phyloP scores from a whole-genome alignment of 371 early-diverging fungal species.

The Syncephalis plumigaleata region DNA sequence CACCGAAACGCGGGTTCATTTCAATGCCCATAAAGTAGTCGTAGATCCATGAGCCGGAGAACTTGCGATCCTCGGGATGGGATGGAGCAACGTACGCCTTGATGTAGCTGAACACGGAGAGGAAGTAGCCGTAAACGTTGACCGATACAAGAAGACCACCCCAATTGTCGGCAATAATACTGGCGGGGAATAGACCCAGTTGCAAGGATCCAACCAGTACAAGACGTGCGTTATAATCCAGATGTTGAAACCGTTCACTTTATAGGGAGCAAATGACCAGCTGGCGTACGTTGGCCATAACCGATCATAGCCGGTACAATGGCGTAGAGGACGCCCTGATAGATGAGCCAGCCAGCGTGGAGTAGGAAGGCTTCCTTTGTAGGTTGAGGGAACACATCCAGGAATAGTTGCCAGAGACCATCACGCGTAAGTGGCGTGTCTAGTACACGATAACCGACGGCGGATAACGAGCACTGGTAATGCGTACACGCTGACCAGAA shows the following conservation, averaged over 20 bases:
- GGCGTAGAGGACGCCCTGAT: constrained; percentile 46
- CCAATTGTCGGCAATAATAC: constrained; percentile 60
- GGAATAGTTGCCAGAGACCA: background rate
- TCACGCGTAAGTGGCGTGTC: background rate
- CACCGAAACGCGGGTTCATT: constrained; percentile 58
- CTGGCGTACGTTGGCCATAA: constrained; percentile 66
- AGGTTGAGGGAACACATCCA: constrained; percentile 15
- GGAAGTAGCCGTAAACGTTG: constrained; percentile 57
- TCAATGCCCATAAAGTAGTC: constrained; percentile 63
- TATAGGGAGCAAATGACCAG: constrained; percentile 55
- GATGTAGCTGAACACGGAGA: constrained; percentile 46
- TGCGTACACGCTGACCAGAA: constrained; percentile 42
- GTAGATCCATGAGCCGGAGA: constrained; percentile 40
- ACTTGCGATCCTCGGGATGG: constrained; percentile 65
- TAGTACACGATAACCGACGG: constrained; percentile 14
- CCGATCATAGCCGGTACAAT: constrained; percentile 46
- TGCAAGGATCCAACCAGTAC: constrained; percentile 36
- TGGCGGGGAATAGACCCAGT: constrained; percentile 29
- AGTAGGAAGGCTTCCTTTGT: constrained; percentile 26
- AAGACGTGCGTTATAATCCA: constrained; percentile 56
- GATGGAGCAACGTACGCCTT: constrained; percentile 59
- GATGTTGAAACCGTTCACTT: constrained; percentile 49
- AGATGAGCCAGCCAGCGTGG: constrained; percentile 41
- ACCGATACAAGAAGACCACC: constrained; percentile 49
- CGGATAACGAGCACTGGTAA: constrained; percentile 39